Evolutionary conservation across 1,284 basidiomycete genomes (phyloP), one percentile per base, ranked within the genome.

Genomic region (Agaricales sp.): DNA sequence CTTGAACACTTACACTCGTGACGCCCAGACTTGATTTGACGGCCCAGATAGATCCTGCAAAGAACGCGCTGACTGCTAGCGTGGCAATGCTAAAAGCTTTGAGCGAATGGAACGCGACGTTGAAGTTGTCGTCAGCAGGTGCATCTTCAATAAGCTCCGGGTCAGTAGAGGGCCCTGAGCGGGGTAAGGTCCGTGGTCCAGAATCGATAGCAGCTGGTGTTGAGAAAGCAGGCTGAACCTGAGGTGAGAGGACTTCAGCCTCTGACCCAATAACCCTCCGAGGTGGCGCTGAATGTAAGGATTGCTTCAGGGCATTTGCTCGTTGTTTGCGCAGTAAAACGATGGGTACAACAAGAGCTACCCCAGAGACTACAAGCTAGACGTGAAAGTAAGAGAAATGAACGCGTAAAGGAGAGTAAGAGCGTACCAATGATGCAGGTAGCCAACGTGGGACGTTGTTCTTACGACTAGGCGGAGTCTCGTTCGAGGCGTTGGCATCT

Each of bases 81-180:
- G 58, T 59, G 6, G 58, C 57, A 3, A 52, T 51, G 26, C 58
- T 54, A 20, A 59, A 54, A 3, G 58, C 58, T 24, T 54, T 54
- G 43, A 55, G 23, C 2, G 53, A 53, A 46, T 56, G 53, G 4
- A 57, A 22, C 1, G 47, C 46, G 12, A 44, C 53, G 35, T 54
- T 53, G 48, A 57, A 57, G 43, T 53, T 51, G 20, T 51, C 51
- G 38, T 54, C 55, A 14, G 50, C 47, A 11, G 51, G 53, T 2
- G 43, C 13, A 2, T 51, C 30, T 35, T 35, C 30, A n/a, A n/a
- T n/a, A n/a, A n/a, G n/a, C n/a, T n/a, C n/a, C n/a, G n/a, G n/a
- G n/a, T n/a, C n/a, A n/a, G n/a, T n/a, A n/a, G n/a, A n/a, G n/a
- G n/a, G n/a, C n/a, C n/a, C n/a, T n/a, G n/a, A n/a, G n/a, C n/a